Percentiles rank a stretch among this genome's conserved stretches.
phyloP scores from a whole-genome alignment of 176 grass and related monocot genomes.

The Saccharum officinarum region DNA sequence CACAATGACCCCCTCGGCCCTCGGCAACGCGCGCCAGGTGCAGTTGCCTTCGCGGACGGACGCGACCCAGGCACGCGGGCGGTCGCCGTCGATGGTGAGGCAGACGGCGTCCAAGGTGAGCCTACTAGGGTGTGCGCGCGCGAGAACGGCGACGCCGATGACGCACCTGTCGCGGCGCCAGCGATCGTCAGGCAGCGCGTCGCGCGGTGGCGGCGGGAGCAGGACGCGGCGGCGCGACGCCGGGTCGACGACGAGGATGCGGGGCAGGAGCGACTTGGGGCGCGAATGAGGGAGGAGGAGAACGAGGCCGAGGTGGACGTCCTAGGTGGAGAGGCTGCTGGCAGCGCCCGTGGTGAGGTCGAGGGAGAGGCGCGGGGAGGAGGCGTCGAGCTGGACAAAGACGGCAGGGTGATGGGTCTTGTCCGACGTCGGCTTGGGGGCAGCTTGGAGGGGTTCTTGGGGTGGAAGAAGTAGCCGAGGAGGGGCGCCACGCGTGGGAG shows the following conservation, averaged over 20 bases:
- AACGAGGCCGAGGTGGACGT: slow-evolving; percentile 17
- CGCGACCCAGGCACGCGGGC: slow-evolving; percentile 9
- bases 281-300: background rate
- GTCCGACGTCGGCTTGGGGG: background rate
- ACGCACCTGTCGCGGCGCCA: background rate
- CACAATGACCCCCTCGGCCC: background rate
- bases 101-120: slow-evolving; percentile 27
- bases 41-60: background rate
- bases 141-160: slow-evolving; percentile 16
- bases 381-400: background rate
- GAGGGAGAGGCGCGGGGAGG: slow-evolving; percentile 11
- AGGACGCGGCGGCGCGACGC: background rate
- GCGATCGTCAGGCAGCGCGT: background rate
- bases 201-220: background rate
- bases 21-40: background rate
- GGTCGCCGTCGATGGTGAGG: slow-evolving; percentile 24
- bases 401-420: background rate
- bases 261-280: background rate
- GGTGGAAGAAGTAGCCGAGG: slow-evolving; percentile 15
- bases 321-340: background rate
- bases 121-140: background rate
- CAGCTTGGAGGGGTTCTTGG: background rate
- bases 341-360: background rate
- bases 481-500: background rate
- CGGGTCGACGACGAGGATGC: slow-evolving; percentile 1